Evolutionary conservation across 1,139 yeast species (phyloP), one percentile per base, ranked within the genome.

Genomic region (Dujonia santamariae): DNA sequence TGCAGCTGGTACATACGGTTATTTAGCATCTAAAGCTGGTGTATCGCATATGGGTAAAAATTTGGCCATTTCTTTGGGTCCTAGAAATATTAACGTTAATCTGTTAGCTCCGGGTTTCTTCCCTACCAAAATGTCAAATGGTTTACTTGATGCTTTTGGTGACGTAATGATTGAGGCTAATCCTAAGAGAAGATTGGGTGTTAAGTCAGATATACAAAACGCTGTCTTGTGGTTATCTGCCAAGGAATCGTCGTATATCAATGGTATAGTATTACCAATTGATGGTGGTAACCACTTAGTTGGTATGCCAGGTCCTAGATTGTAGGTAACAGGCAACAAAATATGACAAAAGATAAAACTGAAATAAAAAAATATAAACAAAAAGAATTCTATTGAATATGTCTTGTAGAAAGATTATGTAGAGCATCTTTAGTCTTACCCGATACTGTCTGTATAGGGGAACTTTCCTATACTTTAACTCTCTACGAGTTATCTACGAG

Each of bases 21-120:
- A 84, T 56, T 55, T 73, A 39, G 85, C 90, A 6, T 82, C 90
- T 35, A 84, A 84, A 58, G 86, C 90, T 2, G 92, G 86, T 34
- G 82, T 83, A 7, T 72, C 80, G 37, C 92, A 84, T 54, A 53
- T 84, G 54, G 83, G 83, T 26, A 78, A 76, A 58, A 63, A 72
- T 41, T 67, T 82, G 49, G 83, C 88, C 2, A 51, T 69, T 32
- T 80, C 78, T 47, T 67, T 82, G 48, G 87, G 85, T 2, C 82
- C 81, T n/a, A 60, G 71, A 36, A 74, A 80, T 54, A 73, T 81
- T 48, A 79, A 77, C 31, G 85, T 80, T 45, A 82, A 82, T 57
- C 65, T 78, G 7, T 59, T 84, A 45, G 88, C 88, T 9, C 92
- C 92, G 0, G 94, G 94, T 0, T 84, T 80, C 55, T 80, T 84